phyloP scores from a whole-genome alignment of 345 rosid species.

The Limnanthes douglasii region DNA sequence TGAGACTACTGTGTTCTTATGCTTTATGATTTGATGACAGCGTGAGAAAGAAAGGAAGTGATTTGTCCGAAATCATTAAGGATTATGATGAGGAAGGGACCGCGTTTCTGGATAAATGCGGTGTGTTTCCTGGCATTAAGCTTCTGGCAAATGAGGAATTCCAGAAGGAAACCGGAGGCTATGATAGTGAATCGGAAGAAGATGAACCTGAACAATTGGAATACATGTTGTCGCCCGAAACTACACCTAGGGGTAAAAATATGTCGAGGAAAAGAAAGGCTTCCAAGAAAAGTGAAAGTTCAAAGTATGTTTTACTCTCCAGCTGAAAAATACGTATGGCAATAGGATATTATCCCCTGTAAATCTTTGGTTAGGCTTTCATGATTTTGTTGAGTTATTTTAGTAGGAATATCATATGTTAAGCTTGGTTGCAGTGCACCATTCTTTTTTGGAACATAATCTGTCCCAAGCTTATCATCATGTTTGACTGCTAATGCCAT shows the following conservation, averaged over 20 bases:
- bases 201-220: constrained; percentile 15
- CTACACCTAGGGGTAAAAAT: constrained; percentile 12
- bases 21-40: constrained; percentile 17
- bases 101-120: constrained; percentile 24
- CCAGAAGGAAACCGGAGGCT: constrained; percentile 42
- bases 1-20: background rate
- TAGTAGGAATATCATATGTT: too few species aligned
- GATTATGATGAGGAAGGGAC: constrained; percentile 17
- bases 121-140: constrained; percentile 14
- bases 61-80: constrained; percentile 12
- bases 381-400: too few species aligned
- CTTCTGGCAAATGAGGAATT: constrained; percentile 64
- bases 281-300: constrained; percentile 28
- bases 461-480: too few species aligned
- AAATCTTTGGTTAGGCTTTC: too few species aligned
- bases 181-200: constrained; percentile 48
- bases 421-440: too few species aligned
- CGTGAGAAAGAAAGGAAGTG: constrained; percentile 37
- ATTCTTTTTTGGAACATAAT: too few species aligned
- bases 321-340: too few species aligned
- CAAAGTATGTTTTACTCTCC: constrained; percentile 34
- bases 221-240: constrained; percentile 13
- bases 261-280: constrained; percentile 69
- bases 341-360: too few species aligned
- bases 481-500: too few species aligned